Conservation (phyloP, 169 alveolate species). For the Cryptosporidium parvum region DNA sequence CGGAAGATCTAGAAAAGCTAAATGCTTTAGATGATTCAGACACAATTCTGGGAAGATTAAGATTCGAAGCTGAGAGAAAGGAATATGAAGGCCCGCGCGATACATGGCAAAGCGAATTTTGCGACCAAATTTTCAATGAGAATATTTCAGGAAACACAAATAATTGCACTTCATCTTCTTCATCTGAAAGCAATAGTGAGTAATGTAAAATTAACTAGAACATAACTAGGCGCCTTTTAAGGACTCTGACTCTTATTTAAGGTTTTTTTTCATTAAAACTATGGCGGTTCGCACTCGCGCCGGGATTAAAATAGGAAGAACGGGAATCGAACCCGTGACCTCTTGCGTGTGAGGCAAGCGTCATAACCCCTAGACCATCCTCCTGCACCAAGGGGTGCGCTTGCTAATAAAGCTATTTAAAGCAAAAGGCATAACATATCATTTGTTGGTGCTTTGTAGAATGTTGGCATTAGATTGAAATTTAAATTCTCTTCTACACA, state of each 20-base stretch:
- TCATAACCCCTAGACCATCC: conserved; percentile 96
- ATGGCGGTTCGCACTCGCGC: not conserved
- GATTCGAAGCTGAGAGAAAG: conserved; percentile 31
- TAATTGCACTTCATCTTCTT: not conserved
- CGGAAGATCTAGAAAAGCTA: not conserved
- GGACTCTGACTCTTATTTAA: no score
- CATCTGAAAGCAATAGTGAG: conserved; percentile 2
- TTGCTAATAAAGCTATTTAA: not conserved
- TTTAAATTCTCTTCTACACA: conserved; percentile 79
- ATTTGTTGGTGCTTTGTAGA: not conserved
- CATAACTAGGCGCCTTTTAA: not conserved
- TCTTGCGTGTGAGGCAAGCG: conserved; percentile 97
- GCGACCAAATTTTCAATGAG: not conserved
- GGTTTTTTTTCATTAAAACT: no score
- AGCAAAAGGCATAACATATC: not conserved
- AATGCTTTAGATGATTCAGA: not conserved
- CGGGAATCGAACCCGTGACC: conserved; percentile 98
- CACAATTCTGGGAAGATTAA: conserved; percentile 14
- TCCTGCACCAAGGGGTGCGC: conserved; percentile 78
- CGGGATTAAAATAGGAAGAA: conserved; percentile 74
- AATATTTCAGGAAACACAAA: not conserved
- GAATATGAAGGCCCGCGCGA: conserved; percentile 71
- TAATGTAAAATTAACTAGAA: not conserved
- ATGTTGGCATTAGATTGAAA: conserved; percentile 24
- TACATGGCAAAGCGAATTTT: conserved; percentile 56